phyloP scores from a whole-genome alignment of 78 protist species.

The Tieghemostelium lacteum region DNA sequence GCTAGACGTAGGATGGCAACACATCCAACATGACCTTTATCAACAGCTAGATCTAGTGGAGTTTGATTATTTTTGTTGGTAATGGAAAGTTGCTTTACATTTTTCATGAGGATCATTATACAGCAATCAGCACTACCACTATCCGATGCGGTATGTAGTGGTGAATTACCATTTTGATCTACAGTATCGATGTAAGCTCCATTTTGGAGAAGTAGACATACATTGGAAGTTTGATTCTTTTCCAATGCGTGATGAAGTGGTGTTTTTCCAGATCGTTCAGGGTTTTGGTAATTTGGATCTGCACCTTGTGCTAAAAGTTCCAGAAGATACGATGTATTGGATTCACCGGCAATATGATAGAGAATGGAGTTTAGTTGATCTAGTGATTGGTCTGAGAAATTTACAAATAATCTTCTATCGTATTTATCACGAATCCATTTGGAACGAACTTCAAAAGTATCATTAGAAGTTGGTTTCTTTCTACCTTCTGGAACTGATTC shows the following conservation, averaged over 20 bases:
- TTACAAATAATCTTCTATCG: conserved; percentile 56
- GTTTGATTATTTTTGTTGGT: conserved; percentile 41
- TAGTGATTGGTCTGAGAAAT: conserved; percentile 17
- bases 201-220: conserved; percentile 59
- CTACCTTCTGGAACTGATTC: conserved; percentile 48
- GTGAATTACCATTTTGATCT: conserved; percentile 46
- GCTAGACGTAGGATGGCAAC: conserved; percentile 79
- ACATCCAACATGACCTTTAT: conserved; percentile 73
- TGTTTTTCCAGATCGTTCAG: neutral
- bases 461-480: conserved; percentile 62
- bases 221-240: conserved; percentile 13
- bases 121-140: conserved; percentile 47
- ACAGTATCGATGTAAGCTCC: conserved; percentile 22
- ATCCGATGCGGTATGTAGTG: conserved; percentile 32
- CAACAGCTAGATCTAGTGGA: conserved; percentile 75
- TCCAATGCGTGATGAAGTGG: conserved; percentile 46
- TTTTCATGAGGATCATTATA: conserved; percentile 48
- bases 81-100: conserved; percentile 29
- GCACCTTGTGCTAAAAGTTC: conserved; percentile 61
- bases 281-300: conserved; percentile 21
- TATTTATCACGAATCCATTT: conserved; percentile 72
- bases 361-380: conserved; percentile 45
- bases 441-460: conserved; percentile 34
- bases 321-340: conserved; percentile 15
- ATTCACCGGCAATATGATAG: conserved; percentile 18